A percentile compares a stretch with the other conserved stretches of the same genome.
Evolutionary conservation across 2,329 filamentous ascomycete genomes (phyloP).

Genomic region (Hymenoscyphus albidus): DNA sequence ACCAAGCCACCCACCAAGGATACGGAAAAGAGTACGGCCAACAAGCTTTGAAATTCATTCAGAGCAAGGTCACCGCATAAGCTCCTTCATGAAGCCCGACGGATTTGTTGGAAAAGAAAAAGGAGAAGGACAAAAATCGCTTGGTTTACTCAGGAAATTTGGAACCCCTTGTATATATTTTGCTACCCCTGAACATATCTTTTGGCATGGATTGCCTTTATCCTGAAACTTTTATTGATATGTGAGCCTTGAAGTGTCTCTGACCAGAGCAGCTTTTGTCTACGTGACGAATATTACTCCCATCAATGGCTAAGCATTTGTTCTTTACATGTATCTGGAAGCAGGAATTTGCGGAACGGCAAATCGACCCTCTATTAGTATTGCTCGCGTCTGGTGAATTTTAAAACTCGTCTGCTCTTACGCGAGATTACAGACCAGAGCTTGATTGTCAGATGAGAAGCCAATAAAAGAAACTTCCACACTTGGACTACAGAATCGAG

Average conservation of each 20-base stretch:
- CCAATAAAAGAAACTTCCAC: too few species aligned
- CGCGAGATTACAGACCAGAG: too few species aligned
- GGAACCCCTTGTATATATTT: background rate
- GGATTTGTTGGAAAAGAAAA: background rate
- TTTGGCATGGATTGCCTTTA: background rate
- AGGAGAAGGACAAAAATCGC: background rate
- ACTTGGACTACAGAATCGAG: too few species aligned
- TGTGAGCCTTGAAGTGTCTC: background rate
- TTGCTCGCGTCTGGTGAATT: too few species aligned
- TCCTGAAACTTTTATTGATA: background rate
- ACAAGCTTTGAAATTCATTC: slow-evolving; percentile 53
- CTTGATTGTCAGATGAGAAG: too few species aligned
- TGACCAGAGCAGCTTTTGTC: background rate
- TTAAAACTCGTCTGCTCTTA: too few species aligned
- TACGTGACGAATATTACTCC: too few species aligned
- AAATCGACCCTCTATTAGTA: too few species aligned
- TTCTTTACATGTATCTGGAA: too few species aligned
- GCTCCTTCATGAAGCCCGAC: background rate
- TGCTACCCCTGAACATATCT: background rate
- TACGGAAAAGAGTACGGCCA: slow-evolving; percentile 55
- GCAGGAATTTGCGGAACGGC: too few species aligned
- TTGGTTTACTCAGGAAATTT: too few species aligned
- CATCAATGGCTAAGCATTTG: too few species aligned
- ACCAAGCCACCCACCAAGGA: slow-evolving; percentile 51
- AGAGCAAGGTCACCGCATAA: slow-evolving; percentile 43